Evolutionary conservation across 768 basidiomycete genomes (phyloP), one percentile per base, ranked within the genome.

Genomic region (Boletellus emodensis): DNA sequence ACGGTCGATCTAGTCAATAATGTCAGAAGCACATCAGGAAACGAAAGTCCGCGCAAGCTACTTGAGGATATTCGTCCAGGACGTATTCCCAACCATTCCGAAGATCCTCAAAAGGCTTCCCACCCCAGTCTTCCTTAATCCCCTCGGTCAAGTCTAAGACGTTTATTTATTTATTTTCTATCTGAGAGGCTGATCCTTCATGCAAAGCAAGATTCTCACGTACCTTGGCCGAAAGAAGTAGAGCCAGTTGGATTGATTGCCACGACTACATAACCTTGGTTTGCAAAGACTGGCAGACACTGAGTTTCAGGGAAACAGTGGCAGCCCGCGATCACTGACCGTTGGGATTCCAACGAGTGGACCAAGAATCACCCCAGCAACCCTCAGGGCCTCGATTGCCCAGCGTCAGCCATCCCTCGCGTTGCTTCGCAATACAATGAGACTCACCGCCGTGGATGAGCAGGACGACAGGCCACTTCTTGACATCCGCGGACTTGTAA

Each of bases 201-300:
- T 39, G 38, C 57, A 32, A 24, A 11, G 34, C 4, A 32, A 35
- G 6, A 35, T 30, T 11, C 24, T 13, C 28, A 36, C 52, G 30
- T 60, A 84, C 89, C 76, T 78, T 95, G 93, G 4, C 93, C 94
- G 58, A 94, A 96, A 0, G 90, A 85, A 4, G 95, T 97, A 26
- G 87, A 90, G 9, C 95, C 95, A 0, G 94, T 95, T 3, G 95
- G 95, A 64, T 98, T 97, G 59, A 96, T 85, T 28, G 85, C 76
- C 36, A 96, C 77, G 11, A 83, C 80, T 59, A 95, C 84, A 69
- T 97, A 99, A 0, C 95, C 93, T 63, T 91, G 88, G 59, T 84
- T 81, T 11, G 91, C 82, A 58, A 91, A 94, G 10, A 87, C 83
- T 87, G 33, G 22, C 12, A 28, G n/a, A 49, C 34, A 49, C 50